These are phyloP conservation scores for Solanum etuberosum DNA, from an alignment of 257 asterid species.

Conservation along the genomic window DNA sequence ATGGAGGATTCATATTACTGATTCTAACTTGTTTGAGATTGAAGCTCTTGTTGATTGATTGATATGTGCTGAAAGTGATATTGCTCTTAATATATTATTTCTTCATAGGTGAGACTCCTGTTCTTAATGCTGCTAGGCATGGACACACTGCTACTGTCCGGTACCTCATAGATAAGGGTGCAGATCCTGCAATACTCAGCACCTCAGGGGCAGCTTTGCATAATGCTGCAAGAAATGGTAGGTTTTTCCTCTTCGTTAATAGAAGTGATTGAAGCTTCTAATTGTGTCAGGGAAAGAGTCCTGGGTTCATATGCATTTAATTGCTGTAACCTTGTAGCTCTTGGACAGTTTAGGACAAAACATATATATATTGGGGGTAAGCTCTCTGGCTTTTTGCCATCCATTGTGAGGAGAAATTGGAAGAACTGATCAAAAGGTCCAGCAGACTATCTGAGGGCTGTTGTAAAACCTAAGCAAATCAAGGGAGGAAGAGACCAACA, in stretches of 20 bases:
- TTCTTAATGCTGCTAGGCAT: slow-evolving; percentile 73
- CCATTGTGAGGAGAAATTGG: neutral
- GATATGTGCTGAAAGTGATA: neutral
- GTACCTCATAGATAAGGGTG: slow-evolving; percentile 68
- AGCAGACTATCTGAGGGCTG: neutral
- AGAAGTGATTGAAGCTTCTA: neutral
- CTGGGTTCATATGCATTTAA: neutral
- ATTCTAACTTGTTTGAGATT: neutral
- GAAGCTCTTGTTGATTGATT: neutral
- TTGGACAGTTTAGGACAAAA: neutral
- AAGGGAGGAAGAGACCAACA: neutral
- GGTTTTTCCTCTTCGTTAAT: neutral
- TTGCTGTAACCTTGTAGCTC: neutral
- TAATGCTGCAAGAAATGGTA: slow-evolving; percentile 77
- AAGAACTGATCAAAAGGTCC: neutral
- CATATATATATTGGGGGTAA: neutral
- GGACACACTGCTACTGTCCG: slow-evolving; percentile 71
- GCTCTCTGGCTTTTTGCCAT: neutral
- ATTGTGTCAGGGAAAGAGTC: neutral
- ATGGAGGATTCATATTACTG: neutral
- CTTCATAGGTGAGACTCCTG: slow-evolving; percentile 73
- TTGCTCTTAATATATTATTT: neutral
- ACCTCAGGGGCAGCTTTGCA: slow-evolving; percentile 78
- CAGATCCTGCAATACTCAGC: slow-evolving; percentile 72
- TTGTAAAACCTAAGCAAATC: neutral